These are phyloP conservation scores for Lepraria neglecta DNA, from an alignment of 495 filamentous ascomycete species.

Conservation along the genomic window DNA sequence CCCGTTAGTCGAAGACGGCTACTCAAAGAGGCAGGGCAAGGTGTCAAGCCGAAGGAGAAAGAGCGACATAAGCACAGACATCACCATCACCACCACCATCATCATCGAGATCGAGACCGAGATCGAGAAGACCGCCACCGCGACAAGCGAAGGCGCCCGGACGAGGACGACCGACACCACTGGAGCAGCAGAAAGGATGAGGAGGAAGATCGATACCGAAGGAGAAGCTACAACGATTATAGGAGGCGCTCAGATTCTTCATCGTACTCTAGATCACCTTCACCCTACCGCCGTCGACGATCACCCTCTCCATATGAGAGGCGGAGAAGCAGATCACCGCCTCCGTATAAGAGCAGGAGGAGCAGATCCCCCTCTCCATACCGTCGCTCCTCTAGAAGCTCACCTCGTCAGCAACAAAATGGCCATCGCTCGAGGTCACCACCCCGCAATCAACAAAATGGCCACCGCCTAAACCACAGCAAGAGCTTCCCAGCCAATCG, in stretches of 20 bases:
- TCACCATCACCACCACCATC: constrained; percentile 38
- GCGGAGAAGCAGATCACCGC: constrained; percentile 28
- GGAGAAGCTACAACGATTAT: constrained; percentile 28
- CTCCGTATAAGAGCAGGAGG: constrained; percentile 16
- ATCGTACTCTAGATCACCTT: constrained; percentile 35
- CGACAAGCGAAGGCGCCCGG: constrained; percentile 19
- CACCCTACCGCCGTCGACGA: constrained; percentile 21
- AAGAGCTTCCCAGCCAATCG: constrained; percentile 24
- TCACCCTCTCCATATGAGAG: constrained; percentile 23
- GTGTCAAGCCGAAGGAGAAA: constrained; percentile 38
- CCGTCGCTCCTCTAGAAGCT: constrained; percentile 1
- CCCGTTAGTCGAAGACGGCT: constrained; percentile 63
- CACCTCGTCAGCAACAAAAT: background rate
- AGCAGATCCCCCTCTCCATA: background rate
- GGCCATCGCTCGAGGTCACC: constrained; percentile 23
- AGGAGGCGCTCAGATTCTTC: constrained; percentile 27
- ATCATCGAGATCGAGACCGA: background rate
- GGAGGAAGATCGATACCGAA: constrained; percentile 29
- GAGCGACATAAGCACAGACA: constrained; percentile 47
- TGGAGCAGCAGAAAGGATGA: constrained; percentile 20
- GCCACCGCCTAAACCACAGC: constrained; percentile 31
- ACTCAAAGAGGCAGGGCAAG: constrained; percentile 51
- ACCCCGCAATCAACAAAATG: constrained; percentile 27
- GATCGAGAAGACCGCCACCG: constrained; percentile 20
- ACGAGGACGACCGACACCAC: constrained; percentile 29